Conservation (phyloP, 1,139 yeast species). For the Blastobotrys persicus region DNA sequence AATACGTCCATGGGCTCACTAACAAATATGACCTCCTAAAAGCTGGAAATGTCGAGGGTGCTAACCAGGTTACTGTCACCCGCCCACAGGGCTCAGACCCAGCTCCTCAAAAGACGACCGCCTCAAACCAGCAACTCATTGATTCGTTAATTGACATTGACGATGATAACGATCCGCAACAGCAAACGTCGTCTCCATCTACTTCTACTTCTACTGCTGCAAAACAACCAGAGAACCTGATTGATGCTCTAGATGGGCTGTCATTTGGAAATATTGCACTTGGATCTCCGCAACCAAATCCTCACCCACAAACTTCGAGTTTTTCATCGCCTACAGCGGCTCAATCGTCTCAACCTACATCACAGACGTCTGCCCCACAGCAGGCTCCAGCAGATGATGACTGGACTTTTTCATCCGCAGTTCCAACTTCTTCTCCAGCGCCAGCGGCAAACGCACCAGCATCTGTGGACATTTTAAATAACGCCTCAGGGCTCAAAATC, state of each 20-base stretch:
- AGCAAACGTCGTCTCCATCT: conserved; percentile 10
- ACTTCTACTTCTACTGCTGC: conserved; percentile 19
- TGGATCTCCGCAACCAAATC: conserved; percentile 20
- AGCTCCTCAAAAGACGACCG: conserved; percentile 43
- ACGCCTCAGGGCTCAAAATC: conserved; percentile 46
- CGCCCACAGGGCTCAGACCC: conserved; percentile 36
- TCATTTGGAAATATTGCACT: conserved; percentile 49
- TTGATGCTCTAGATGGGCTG: conserved; percentile 67
- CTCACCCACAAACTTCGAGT: conserved; percentile 15
- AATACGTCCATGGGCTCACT: conserved; percentile 67
- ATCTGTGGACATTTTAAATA: conserved; percentile 20
- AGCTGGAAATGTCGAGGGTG: conserved; percentile 61
- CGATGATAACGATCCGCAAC: conserved; percentile 50
- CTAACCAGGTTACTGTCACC: conserved; percentile 53
- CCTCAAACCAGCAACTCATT: conserved; percentile 28
- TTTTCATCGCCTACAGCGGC: conserved; percentile 27
- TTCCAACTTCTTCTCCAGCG: conserved; percentile 8
- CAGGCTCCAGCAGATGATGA: conserved; percentile 20
- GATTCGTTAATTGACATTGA: conserved; percentile 78
- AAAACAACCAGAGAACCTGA: conserved; percentile 54
- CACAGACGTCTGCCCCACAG: background rate
- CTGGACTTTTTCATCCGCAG: conserved; percentile 23
- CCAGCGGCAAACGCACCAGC: conserved; percentile 20
- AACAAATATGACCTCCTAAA: conserved; percentile 65
- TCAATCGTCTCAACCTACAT: conserved; percentile 30